Conservation (phyloP, 371 early-diverging fungal genomes). For the Mucor piriformis region DNA sequence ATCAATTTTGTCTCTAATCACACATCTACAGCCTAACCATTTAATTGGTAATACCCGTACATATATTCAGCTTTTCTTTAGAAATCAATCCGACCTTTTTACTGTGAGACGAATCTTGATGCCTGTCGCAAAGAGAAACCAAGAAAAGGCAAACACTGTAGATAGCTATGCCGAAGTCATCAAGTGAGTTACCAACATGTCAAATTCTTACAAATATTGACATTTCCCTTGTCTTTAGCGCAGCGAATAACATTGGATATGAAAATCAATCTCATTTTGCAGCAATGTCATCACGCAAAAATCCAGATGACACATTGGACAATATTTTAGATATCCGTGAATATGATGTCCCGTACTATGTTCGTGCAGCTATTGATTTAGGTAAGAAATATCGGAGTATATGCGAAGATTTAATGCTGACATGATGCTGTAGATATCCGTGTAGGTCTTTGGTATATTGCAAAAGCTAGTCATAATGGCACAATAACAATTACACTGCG, state of each 20-base stretch:
- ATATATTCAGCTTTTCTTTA: constrained; percentile 81
- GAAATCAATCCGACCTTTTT: constrained; percentile 81
- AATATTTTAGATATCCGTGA: constrained; percentile 89
- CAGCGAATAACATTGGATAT: constrained; percentile 36
- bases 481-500: constrained; percentile 67
- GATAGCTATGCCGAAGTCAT: constrained; percentile 64
- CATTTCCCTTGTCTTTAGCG: constrained; percentile 11
- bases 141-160: constrained; percentile 59
- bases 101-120: constrained; percentile 75
- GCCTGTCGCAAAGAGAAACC: constrained; percentile 73
- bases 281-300: constrained; percentile 37
- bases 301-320: constrained; percentile 51
- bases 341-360: constrained; percentile 93
- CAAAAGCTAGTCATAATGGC: constrained; percentile 59
- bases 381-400: too few species aligned
- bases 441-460: constrained; percentile 96
- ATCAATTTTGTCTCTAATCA: not conserved
- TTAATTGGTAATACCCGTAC: constrained; percentile 74
- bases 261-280: constrained; percentile 23
- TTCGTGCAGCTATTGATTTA: constrained; percentile 92
- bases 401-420: not conserved
- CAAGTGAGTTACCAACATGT: constrained; percentile 35
- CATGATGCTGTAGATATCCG: constrained; percentile 69
- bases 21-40: constrained; percentile 82
- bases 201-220: not conserved